phyloP scores from a whole-genome alignment of 352 stramenopile species.

The Phytopythium vexans region DNA sequence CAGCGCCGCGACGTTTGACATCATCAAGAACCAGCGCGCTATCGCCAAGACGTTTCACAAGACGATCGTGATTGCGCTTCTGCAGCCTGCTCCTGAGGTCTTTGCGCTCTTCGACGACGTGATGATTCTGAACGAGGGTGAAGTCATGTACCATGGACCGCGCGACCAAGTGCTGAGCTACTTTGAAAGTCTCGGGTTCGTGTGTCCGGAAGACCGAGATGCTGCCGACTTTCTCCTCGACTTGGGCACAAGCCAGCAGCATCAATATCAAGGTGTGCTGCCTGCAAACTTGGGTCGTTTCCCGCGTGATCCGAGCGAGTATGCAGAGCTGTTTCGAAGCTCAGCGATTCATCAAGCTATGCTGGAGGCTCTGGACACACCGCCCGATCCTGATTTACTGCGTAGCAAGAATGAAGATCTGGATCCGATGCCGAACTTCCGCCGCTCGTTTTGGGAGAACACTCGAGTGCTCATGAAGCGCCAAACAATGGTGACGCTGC shows the following conservation, averaged over 20 bases:
- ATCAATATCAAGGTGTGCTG: constrained; percentile 24
- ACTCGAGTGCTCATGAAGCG: constrained; percentile 36
- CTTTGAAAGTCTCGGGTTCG: constrained; percentile 29
- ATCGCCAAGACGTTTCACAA: constrained; percentile 29
- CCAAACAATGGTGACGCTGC: constrained; percentile 55
- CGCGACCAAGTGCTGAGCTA: constrained; percentile 47
- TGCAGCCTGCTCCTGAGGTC: constrained; percentile 66
- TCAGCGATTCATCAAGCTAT: constrained; percentile 29
- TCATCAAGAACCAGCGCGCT: constrained; percentile 22
- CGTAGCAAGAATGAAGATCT: constrained; percentile 26
- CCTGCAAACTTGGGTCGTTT: constrained; percentile 12
- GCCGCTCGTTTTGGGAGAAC: constrained; percentile 32
- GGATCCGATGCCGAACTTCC: constrained; percentile 38
- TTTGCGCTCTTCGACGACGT: constrained; percentile 53
- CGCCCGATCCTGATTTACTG: constrained; percentile 18
- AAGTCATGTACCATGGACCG: constrained; percentile 39
- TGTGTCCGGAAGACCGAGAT: constrained; percentile 32
- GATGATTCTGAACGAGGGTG: constrained; percentile 41
- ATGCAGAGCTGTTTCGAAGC: constrained; percentile 23
- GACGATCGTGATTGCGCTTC: constrained; percentile 66
- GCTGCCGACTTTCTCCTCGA: constrained; percentile 45
- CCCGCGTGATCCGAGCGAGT: constrained; percentile 30
- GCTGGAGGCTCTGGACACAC: constrained; percentile 20
- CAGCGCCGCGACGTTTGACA: constrained; percentile 56
- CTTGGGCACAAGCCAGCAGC: constrained; percentile 37